Evolutionary conservation across 441 rosid genomes (phyloP).

Genomic region (Iberis amara): DNA sequence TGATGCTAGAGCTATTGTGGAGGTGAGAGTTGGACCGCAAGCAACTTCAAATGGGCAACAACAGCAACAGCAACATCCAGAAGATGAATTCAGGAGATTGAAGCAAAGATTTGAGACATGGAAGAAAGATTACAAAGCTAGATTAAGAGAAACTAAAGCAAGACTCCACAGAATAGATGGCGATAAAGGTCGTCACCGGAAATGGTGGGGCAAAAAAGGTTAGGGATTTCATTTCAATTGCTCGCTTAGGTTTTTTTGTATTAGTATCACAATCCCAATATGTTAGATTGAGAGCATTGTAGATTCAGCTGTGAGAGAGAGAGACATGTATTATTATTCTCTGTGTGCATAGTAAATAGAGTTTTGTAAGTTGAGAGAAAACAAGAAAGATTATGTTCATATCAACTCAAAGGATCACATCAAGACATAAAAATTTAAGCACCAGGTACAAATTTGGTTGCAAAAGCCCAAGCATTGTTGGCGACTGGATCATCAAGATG

Average conservation of each 20-base stretch:
- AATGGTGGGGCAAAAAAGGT: conserved; percentile 64
- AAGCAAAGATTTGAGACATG: conserved; percentile 61
- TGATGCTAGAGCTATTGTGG: conserved; percentile 48
- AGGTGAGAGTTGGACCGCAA: conserved; percentile 35
- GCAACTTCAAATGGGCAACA: conserved; percentile 32
- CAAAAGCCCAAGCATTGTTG: conserved; percentile 91
- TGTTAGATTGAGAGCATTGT: conserved; percentile 30
- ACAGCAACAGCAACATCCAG: conserved; percentile 34
- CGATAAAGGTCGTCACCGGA: conserved; percentile 41
- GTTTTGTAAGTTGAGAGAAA: conserved; percentile 24
- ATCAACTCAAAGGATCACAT: conserved; percentile 25
- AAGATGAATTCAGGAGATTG: conserved; percentile 52
- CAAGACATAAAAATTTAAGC: conserved; percentile 34
- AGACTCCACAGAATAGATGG: conserved; percentile 43
- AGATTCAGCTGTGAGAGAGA: conserved; percentile 22
- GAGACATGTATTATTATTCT: conserved; percentile 1
- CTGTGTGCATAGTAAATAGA: conserved; percentile 30
- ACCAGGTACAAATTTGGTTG: conserved; percentile 54
- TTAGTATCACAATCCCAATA: conserved; percentile 21
- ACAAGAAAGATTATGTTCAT: conserved; percentile 30
- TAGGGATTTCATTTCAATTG: not conserved
- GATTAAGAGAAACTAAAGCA: conserved; percentile 54
- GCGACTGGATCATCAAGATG: conserved; percentile 91
- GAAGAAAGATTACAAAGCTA: conserved; percentile 76
- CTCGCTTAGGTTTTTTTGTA: conserved; percentile 21